Base-by-base conservation (phyloP, 495 filamentous ascomycete species). In the Penicillium bovifimosum region DNA sequence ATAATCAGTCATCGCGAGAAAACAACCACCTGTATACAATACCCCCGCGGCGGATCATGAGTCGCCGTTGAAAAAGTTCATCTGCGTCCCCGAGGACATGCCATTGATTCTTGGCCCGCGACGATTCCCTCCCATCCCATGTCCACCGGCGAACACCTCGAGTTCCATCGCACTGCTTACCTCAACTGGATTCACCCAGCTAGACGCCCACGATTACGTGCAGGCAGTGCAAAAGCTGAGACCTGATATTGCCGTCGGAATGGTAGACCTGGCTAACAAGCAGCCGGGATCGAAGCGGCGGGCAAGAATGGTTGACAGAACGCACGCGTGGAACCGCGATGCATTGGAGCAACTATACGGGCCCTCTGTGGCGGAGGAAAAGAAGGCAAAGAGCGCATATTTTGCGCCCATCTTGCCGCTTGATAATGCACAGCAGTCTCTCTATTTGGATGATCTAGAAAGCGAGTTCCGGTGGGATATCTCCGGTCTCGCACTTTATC, bases 361-460 rank as follows among this genome's bases (percentile, higher is more conserved):
- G 5, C 36, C 64, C 4, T 59, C 64, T 16, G 55, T 67, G 11
- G 58, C 66, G 0, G 70, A 72, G 9, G 63, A 68, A 16, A 53
- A 64, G n/a, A 63, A 62, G 17, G 56, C 65, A 7, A 63, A 66
- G 26, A 61, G 66, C 8, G 61, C 62, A n/a, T 77, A 91, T 39
- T 95, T 96, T 63, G 91, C 91, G 2, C 88, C 91, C 0, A 65
- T 96, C 0, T 72, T 95, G 10, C 89, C 91, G 1, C 70, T 96
- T 7, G 75, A 83, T n/a, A 82, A 81, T 48, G 72, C 84, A 7
- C 77, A 84, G 40, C 91, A 96, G 61, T 80, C 76, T 46, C 78
- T 87, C 47, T 96, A 96, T 55, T 58, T 96, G 10, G 78, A 85
- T 16, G 79, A 82, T 9, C 71, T 96, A 9, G 66, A 72, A 17